Conservation (phyloP, 139 green algal genomes). For the Asterochloris erici region DNA sequence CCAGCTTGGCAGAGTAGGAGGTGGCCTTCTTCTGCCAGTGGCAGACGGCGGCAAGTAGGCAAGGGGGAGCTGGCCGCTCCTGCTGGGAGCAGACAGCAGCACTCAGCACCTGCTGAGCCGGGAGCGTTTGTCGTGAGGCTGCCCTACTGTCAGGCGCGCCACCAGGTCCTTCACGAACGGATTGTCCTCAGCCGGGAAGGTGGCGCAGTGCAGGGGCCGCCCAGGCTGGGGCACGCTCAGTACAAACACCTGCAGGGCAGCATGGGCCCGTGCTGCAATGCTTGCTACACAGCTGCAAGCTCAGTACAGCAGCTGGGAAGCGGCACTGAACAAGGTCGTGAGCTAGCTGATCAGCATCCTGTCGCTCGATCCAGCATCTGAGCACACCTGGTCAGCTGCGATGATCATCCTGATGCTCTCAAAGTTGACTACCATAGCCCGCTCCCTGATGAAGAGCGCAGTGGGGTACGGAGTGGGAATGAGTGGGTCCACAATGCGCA, state of each 20-base stretch:
- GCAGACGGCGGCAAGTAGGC: too few species aligned
- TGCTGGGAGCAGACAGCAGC: too few species aligned
- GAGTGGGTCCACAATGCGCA: constrained; percentile 26
- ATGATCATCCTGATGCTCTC: constrained; percentile 29
- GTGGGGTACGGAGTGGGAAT: constrained; percentile 19
- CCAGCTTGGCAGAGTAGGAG: too few species aligned
- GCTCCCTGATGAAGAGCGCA: constrained; percentile 27
- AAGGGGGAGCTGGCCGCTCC: neutral
- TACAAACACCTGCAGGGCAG: constrained; percentile 27
- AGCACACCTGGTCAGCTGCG: constrained; percentile 15
- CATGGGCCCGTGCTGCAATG: neutral
- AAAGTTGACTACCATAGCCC: constrained; percentile 27
- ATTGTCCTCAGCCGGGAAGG: neutral
- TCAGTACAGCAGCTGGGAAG: neutral
- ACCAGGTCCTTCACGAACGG: constrained; percentile 24
- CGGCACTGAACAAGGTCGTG: neutral
- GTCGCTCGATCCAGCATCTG: neutral
- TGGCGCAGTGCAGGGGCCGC: neutral
- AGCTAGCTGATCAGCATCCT: neutral
- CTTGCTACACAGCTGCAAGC: neutral
- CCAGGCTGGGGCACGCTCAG: constrained; percentile 22
- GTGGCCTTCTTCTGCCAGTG: too few species aligned
- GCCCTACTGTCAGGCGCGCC: constrained; percentile 7
- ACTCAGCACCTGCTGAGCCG: too few species aligned
- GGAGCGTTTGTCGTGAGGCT: too few species aligned